A percentile compares a stretch with the other conserved stretches of the same genome.
Conservation (phyloP, 768 basidiomycete genomes). For the Clitopilus hobsonii region DNA sequence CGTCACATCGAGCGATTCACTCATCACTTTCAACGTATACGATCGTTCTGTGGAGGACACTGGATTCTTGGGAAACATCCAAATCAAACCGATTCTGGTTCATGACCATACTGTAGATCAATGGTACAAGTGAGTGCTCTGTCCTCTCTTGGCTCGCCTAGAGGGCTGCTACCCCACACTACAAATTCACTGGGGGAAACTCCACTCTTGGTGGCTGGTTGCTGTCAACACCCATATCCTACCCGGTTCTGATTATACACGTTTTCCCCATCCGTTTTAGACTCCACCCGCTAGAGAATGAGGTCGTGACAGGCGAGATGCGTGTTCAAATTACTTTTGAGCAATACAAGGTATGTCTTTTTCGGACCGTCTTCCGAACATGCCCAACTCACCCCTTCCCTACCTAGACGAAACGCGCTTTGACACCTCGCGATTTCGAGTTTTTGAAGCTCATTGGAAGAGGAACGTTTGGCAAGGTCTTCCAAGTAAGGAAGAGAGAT, state of each 20-base stretch:
- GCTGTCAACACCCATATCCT: too few relatives aligned
- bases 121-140: constrained; percentile 81
- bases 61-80: constrained; percentile 85
- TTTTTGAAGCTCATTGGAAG: constrained; percentile 98
- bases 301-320: constrained; percentile 88
- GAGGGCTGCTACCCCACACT: too few relatives aligned
- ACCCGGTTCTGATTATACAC: constrained; percentile 9
- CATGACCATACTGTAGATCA: constrained; percentile 95
- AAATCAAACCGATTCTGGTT: constrained; percentile 86
- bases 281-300: constrained; percentile 71
- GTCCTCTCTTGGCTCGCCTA: constrained; percentile 9
- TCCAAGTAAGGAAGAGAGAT: constrained; percentile 97
- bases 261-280: constrained; percentile 29
- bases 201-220: constrained; percentile 7
- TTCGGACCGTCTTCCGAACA: constrained; percentile 7
- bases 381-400: constrained; percentile 2
- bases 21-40: constrained; percentile 86
- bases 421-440: constrained; percentile 95
- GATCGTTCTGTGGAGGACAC: constrained; percentile 81
- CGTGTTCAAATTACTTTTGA: constrained; percentile 93
- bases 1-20: constrained; percentile 82
- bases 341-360: constrained; percentile 70
- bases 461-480: constrained; percentile 97
- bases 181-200: constrained; percentile 5
- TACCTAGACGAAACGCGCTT: constrained; percentile 72